These are phyloP conservation scores for Straminergon stramineum DNA, from an alignment of 225 moss, liverwort and hornwort genomes.

Conservation along the genomic window DNA sequence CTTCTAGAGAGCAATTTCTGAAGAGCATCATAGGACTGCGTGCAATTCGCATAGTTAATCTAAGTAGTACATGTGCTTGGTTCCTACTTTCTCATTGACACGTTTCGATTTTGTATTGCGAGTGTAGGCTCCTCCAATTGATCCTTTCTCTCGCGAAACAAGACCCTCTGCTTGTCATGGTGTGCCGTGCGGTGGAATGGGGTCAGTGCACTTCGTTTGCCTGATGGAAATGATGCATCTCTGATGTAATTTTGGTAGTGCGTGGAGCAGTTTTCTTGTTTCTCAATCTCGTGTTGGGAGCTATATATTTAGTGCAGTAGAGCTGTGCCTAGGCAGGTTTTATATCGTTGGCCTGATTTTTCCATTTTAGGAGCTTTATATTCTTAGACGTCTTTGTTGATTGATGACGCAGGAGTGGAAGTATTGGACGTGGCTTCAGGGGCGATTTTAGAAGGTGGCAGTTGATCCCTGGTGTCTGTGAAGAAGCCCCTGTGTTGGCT, in stretches of 20 bases:
- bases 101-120: neutral
- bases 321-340: neutral
- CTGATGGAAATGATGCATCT: neutral
- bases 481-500: constrained; percentile 87
- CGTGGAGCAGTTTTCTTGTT: neutral
- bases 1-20: neutral
- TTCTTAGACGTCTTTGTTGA: neutral
- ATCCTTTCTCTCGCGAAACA: constrained; percentile 69
- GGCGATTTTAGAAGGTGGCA: constrained; percentile 99
- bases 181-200: constrained; percentile 97
- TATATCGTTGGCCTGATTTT: neutral
- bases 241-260: neutral
- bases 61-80: neutral
- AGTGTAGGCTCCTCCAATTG: constrained; percentile 82
- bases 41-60: neutral
- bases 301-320: neutral
- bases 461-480: constrained; percentile 74
- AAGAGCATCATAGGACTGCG: neutral
- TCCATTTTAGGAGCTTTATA: neutral
- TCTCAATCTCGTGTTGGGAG: neutral
- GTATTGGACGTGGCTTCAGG: constrained; percentile 94
- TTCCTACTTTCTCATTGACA: neutral
- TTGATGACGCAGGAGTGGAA: constrained; percentile 68
- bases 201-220: constrained; percentile 40
- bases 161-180: constrained; percentile 97